phyloP scores from a whole-genome alignment of 768 basidiomycete genomes.

The Amanita inopinata region DNA sequence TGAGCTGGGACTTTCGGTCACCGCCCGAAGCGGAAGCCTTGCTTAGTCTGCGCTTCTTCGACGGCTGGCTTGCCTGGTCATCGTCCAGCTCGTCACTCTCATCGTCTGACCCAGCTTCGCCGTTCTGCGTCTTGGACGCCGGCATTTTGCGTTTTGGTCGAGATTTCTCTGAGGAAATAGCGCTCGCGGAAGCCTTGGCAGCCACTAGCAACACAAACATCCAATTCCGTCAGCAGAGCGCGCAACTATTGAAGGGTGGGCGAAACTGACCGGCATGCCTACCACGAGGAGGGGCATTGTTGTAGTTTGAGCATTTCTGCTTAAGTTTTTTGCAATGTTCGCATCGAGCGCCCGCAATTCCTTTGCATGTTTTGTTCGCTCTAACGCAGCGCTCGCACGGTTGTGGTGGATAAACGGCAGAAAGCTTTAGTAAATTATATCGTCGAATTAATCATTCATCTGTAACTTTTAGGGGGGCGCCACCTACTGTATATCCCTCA shows the following conservation, averaged over 20 bases:
- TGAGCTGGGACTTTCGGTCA: slow-evolving; percentile 19
- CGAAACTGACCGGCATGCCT: slow-evolving; percentile 26
- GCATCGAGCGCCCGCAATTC: slow-evolving; percentile 32
- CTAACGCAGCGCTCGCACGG: slow-evolving; percentile 38
- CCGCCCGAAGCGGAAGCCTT: slow-evolving; percentile 18
- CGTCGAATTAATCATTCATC: not conserved
- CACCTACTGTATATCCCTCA: slow-evolving; percentile 18
- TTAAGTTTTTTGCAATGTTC: slow-evolving; percentile 37
- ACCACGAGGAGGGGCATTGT: slow-evolving; percentile 31
- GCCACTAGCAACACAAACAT: slow-evolving; percentile 2
- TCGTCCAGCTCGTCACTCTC: slow-evolving; percentile 28
- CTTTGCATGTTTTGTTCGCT: slow-evolving; percentile 31
- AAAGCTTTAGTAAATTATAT: slow-evolving; percentile 9
- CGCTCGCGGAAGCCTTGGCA: slow-evolving; percentile 1
- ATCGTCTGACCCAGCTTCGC: slow-evolving; percentile 18
- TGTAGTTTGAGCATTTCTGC: slow-evolving; percentile 36
- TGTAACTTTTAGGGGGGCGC: not conserved
- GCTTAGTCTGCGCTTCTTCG: slow-evolving; percentile 25
- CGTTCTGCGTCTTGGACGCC: slow-evolving; percentile 5
- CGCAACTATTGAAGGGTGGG: not conserved
- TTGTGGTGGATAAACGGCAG: slow-evolving; percentile 25
- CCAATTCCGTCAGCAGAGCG: not conserved
- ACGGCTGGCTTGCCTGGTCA: slow-evolving; percentile 20
- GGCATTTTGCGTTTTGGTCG: slow-evolving; percentile 19
- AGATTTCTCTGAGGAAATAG: slow-evolving; percentile 10